Evolutionary conservation across 257 asterid species (phyloP).

Genomic region (Cynanchum wilfordii): DNA sequence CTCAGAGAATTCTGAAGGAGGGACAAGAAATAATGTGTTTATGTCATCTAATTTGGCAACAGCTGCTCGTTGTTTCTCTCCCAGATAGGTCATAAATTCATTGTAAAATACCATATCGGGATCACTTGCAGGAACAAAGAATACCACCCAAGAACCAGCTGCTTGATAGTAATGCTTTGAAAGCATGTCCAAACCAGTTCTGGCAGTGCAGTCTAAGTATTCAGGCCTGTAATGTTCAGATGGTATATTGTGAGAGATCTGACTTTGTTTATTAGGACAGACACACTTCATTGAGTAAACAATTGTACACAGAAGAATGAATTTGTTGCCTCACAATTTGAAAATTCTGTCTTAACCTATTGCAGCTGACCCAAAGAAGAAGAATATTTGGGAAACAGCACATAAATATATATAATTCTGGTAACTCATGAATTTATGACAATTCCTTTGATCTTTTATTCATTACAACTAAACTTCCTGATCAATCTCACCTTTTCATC

Average conservation of each 20-base stretch:
- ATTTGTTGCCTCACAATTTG: not conserved
- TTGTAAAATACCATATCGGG: conserved; percentile 76
- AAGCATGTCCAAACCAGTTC: conserved; percentile 91
- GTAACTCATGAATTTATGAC: not conserved
- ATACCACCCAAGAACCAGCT: conserved; percentile 72
- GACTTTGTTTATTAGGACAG: not conserved
- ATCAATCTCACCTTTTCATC: not conserved
- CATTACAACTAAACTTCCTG: not conserved
- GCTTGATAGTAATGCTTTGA: conserved; percentile 92
- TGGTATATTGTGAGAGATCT: conserved; percentile 1
- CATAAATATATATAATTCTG: not conserved
- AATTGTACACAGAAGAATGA: not conserved
- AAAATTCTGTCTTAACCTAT: not conserved
- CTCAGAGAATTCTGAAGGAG: conserved; percentile 94
- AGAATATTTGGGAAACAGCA: too few species aligned
- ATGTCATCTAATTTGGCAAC: conserved; percentile 79
- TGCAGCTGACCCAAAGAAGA: not conserved
- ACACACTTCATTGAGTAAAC: not conserved
- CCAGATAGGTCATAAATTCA: conserved; percentile 84
- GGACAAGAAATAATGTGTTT: conserved; percentile 81
- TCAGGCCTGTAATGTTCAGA: conserved; percentile 62
- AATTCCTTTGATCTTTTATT: too few species aligned
- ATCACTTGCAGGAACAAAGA: conserved; percentile 84
- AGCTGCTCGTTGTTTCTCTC: conserved; percentile 86
- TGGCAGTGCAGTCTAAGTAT: conserved; percentile 82